Conservation (phyloP, 1,284 basidiomycete species). For the Austroboletus olivaceoglutinosus region DNA sequence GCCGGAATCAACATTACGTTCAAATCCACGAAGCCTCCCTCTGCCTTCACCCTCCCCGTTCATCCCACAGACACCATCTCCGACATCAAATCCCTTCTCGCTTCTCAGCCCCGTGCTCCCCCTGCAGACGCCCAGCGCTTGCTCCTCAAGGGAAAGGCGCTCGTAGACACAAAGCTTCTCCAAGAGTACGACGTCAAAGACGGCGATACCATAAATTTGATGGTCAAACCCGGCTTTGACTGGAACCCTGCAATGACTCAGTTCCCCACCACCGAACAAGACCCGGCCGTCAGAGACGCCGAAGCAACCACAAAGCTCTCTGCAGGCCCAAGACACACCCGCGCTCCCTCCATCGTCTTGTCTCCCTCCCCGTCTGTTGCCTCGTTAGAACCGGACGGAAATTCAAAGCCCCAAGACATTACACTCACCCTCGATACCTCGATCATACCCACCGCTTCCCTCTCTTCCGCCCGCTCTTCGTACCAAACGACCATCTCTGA, state of each 20-base stretch:
- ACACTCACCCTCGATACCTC: slow-evolving; percentile 61
- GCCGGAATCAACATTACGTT: slow-evolving; percentile 68
- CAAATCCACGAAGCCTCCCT: slow-evolving; percentile 88
- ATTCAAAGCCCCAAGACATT: slow-evolving; percentile 53
- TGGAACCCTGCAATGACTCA: slow-evolving; percentile 55
- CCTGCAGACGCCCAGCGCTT: slow-evolving; percentile 77
- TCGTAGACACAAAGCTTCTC: slow-evolving; percentile 81
- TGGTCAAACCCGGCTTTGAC: slow-evolving; percentile 73
- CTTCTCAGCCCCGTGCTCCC: slow-evolving; percentile 61
- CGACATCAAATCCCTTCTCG: slow-evolving; percentile 72
- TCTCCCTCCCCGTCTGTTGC: slow-evolving; percentile 64
- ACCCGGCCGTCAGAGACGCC: slow-evolving; percentile 15
- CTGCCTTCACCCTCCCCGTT: slow-evolving; percentile 67
- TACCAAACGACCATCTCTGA: slow-evolving; percentile 70
- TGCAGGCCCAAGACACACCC: slow-evolving; percentile 44
- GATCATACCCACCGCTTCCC: slow-evolving; percentile 43
- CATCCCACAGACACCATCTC: slow-evolving; percentile 77
- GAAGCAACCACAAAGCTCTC: slow-evolving; percentile 28
- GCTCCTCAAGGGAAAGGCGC: slow-evolving; percentile 88
- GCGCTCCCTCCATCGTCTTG: slow-evolving; percentile 72
- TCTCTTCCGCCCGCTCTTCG: slow-evolving; percentile 43
- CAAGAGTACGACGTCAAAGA: slow-evolving; percentile 84
- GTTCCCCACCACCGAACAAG: slow-evolving; percentile 19
- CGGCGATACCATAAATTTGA: slow-evolving; percentile 78
- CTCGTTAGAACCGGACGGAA: slow-evolving; percentile 37